Percentiles rank a stretch among this genome's conserved stretches.
phyloP scores from a whole-genome alignment of 2,329 filamentous ascomycete genomes.

The Fusarium buharicum region DNA sequence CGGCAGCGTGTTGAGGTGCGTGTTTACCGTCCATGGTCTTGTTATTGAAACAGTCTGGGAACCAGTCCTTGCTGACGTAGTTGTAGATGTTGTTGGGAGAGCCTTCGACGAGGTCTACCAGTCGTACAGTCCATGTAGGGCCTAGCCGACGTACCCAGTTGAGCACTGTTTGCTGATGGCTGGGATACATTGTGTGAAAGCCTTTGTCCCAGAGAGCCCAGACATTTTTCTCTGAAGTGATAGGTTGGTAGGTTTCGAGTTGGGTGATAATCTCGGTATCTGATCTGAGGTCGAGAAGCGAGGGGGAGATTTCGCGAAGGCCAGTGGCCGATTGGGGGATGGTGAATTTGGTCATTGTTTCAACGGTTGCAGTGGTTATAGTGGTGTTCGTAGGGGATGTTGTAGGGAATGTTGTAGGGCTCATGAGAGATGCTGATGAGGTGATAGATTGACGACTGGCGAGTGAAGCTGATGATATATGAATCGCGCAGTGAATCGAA shows the following conservation, averaged over 20 bases:
- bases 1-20: constrained; percentile 57
- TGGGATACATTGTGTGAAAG: constrained; percentile 50
- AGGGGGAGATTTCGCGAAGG: constrained; percentile 12
- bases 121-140: constrained; percentile 54
- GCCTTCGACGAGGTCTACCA: constrained; percentile 51
- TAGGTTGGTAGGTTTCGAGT: constrained; percentile 45
- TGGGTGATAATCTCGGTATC: constrained; percentile 48
- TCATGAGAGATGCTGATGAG: neutral
- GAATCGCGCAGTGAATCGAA: neutral
- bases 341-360: constrained; percentile 19
- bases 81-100: constrained; percentile 53
- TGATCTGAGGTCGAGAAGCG: constrained; percentile 42
- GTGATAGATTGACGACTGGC: rapidly evolving
- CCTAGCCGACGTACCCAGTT: constrained; percentile 57
- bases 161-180: constrained; percentile 52
- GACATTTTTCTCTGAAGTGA: constrained; percentile 56
- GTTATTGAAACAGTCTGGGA: constrained; percentile 39
- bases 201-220: constrained; percentile 60
- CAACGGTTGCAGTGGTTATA: neutral
- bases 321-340: constrained; percentile 15
- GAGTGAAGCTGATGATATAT: neutral
- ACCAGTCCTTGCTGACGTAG: constrained; percentile 47
- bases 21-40: constrained; percentile 54
- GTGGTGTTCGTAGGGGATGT: neutral
- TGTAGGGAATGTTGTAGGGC: neutral